Evolutionary conservation across 371 early-diverging fungal genomes (phyloP).

Genomic region (Mortierella sp.): DNA sequence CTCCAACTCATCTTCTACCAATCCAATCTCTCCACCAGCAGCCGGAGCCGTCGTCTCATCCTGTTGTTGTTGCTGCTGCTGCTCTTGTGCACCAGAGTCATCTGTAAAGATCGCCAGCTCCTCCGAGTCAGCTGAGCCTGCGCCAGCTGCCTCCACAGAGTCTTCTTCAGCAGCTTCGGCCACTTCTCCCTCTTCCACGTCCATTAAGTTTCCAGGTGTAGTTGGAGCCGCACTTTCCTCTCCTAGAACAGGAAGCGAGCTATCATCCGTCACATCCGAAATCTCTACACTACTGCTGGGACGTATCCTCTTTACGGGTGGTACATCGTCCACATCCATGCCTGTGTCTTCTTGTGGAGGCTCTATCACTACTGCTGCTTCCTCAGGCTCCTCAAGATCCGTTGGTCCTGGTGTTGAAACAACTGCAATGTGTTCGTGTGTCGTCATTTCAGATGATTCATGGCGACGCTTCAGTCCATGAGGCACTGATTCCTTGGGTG

Average conservation of each 20-base stretch:
- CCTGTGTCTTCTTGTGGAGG: slow-evolving; percentile 13
- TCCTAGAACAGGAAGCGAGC: background rate
- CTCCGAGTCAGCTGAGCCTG: slow-evolving; percentile 22
- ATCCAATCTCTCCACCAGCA: background rate
- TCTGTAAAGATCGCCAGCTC: slow-evolving; percentile 22
- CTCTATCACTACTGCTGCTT: slow-evolving; percentile 17
- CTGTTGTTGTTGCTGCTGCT: slow-evolving; percentile 1
- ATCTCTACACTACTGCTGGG: slow-evolving; percentile 35
- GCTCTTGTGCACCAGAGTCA: slow-evolving; percentile 7
- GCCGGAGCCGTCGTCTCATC: background rate
- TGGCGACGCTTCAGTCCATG: slow-evolving; percentile 51
- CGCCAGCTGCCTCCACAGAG: slow-evolving; percentile 9
- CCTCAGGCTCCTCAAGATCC: slow-evolving; percentile 43
- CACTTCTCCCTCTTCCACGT: background rate
- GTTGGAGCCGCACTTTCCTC: background rate
- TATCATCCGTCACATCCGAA: background rate
- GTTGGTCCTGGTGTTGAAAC: slow-evolving; percentile 46
- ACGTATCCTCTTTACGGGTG: slow-evolving; percentile 42
- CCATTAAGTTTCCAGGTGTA: background rate
- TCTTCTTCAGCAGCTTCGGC: slow-evolving; percentile 27
- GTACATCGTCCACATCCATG: slow-evolving; percentile 49
- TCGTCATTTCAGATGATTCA: slow-evolving; percentile 28
- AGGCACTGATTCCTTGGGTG: slow-evolving; percentile 1
- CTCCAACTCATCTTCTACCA: slow-evolving; percentile 33
- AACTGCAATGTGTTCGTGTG: slow-evolving; percentile 39